phyloP scores from a whole-genome alignment of 2,329 filamentous ascomycete species.

The Emmonsiellopsis sp. region DNA sequence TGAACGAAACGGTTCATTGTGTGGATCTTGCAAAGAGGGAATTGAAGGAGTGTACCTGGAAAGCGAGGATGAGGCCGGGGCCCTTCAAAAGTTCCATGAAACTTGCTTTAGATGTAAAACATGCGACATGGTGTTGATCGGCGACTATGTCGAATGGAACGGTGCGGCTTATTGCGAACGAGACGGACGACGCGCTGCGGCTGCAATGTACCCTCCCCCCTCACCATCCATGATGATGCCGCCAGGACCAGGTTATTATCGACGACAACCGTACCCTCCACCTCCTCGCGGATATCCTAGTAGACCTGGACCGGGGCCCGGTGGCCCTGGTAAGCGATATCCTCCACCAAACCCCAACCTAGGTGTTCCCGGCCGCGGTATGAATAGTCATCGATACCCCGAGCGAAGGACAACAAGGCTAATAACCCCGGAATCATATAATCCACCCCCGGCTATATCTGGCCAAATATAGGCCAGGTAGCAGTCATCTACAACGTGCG shows the following conservation, averaged over 20 bases:
- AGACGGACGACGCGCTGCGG: constrained; percentile 59
- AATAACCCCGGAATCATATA: constrained; percentile 33
- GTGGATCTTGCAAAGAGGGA: constrained; percentile 65
- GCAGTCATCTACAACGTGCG: too few species aligned
- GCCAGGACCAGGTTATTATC: constrained; percentile 10
- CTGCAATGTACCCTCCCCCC: constrained; percentile 29
- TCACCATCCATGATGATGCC: constrained; percentile 22
- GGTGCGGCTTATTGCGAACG: constrained; percentile 76
- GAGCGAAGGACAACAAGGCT: constrained; percentile 40
- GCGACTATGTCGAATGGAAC: constrained; percentile 86
- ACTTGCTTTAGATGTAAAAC: constrained; percentile 71
- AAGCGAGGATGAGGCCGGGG: constrained; percentile 44
- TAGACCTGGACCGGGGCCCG: constrained; percentile 13
- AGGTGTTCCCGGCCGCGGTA: neutral
- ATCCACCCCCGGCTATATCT: constrained; percentile 9
- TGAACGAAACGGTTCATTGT: constrained; percentile 77
- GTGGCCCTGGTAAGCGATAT: constrained; percentile 3
- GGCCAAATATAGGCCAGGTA: neutral
- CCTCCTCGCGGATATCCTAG: constrained; percentile 7
- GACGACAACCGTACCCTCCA: constrained; percentile 6
- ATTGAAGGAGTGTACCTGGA: constrained; percentile 94
- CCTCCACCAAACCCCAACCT: constrained; percentile 1
- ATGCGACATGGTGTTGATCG: constrained; percentile 62
- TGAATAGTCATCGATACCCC: constrained; percentile 30
- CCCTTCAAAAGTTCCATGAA: constrained; percentile 65